Evolutionary conservation across 1,284 basidiomycete genomes (phyloP), one percentile per base, ranked within the genome.

Genomic region (Boletus nobilissimus): DNA sequence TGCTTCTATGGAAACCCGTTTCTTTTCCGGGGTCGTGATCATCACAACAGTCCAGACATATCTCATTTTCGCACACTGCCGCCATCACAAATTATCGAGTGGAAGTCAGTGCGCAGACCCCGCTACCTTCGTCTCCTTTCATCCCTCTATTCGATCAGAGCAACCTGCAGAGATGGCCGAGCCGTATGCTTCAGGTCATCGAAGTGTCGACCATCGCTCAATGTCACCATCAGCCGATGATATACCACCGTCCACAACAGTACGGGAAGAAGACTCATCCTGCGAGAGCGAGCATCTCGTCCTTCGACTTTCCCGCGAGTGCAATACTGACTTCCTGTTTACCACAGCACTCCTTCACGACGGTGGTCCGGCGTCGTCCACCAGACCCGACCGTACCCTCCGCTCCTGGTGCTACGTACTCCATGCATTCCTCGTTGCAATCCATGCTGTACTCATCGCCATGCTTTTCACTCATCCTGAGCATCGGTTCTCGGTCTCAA

Each of bases 391-490:
- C 16, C 39, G n/a, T 43, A 7, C 63, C 32, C 72, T 78, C 39
- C 69, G 39, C 32, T 69, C 40, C 60, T 73, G 62, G 77, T 79
- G 73, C 29, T 73, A 76, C 36, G 62, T 62, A 29, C 73, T 79
- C n/a, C 78, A 79, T 48, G 26, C 18, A 1, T 43, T 70, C n/a
- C 73, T 79, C 3, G 57, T 79, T n/a, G 22, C 39, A 2, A 62
- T 79, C 40, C 74, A 79, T 24, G 6, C 71, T 19, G 36, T 51
- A 24, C 74, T 79, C 48, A 51, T 68, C 6, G 43, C 5, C 14
- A 64, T 79, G 68, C 36, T 68, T 36, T 71, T 79, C 54, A 51
- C 29, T 22, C 77, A 76, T 24, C 78, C 67, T 14, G 78, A 79
- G 26, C 74, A 73, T 54, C 32, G 26, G 2, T 70, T 73, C 38